A percentile compares a stretch with the other conserved stretches of the same genome.
These are phyloP conservation scores for Ormosia semicastrata DNA, from an alignment of 306 rosid genomes.

Conservation along the genomic window DNA sequence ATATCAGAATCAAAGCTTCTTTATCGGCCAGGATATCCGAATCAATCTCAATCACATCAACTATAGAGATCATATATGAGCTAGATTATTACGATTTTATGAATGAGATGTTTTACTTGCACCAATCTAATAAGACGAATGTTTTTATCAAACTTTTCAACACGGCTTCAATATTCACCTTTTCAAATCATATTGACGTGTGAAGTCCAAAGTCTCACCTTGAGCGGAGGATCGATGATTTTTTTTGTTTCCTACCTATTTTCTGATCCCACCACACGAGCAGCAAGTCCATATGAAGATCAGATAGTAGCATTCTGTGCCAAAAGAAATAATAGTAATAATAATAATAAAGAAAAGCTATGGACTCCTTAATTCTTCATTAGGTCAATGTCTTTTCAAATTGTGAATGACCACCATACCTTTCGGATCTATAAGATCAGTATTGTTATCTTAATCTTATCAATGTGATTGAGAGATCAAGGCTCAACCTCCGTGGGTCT, in stretches of 20 bases:
- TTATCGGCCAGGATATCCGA: constrained; percentile 24
- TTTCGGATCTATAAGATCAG: background rate
- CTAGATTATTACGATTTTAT: constrained; percentile 32
- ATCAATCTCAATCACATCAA: constrained; percentile 49
- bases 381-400: constrained; percentile 40
- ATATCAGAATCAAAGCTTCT: constrained; percentile 29
- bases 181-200: constrained; percentile 31
- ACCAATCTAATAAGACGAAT: constrained; percentile 33
- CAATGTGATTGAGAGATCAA: constrained; percentile 35
- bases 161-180: constrained; percentile 26
- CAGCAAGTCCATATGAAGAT: background rate
- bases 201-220: constrained; percentile 8
- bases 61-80: background rate
- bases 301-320: background rate
- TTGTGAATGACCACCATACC: constrained; percentile 23
- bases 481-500: constrained; percentile 6
- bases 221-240: background rate
- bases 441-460: constrained; percentile 31
- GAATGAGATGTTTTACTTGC: constrained; percentile 55
- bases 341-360: background rate
- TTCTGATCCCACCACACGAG: constrained; percentile 53
- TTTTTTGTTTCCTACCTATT: background rate
- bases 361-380: background rate
- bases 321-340: background rate
- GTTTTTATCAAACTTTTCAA: constrained; percentile 35